A percentile compares a stretch with the other conserved stretches of the same genome.
These are phyloP conservation scores for Cardamine occulta DNA, from an alignment of 345 rosid genomes.

Conservation along the genomic window DNA sequence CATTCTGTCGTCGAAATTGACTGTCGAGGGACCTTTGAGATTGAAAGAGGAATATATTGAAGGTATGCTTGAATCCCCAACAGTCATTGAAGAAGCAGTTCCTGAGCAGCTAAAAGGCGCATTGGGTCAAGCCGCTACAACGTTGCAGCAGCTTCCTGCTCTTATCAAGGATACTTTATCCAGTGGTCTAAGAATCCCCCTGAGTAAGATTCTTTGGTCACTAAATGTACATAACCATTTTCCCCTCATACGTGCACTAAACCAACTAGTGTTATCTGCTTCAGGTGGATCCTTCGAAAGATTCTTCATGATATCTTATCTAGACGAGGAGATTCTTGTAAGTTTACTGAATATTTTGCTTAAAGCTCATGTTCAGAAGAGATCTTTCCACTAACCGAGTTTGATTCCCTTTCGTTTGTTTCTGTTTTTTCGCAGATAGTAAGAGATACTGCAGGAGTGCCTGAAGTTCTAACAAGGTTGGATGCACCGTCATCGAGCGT, in stretches of 20 bases:
- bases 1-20: constrained; percentile 59
- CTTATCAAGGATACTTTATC: constrained; percentile 67
- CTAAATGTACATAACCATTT: constrained; percentile 11
- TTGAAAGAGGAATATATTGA: constrained; percentile 88
- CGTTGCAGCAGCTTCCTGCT: constrained; percentile 80
- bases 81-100: constrained; percentile 74
- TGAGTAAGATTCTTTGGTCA: constrained; percentile 59
- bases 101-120: constrained; percentile 86
- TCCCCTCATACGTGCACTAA: not conserved
- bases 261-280: constrained; percentile 26
- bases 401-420: not conserved
- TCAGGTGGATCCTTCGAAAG: constrained; percentile 86
- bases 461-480: constrained; percentile 87
- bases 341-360: constrained; percentile 40
- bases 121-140: constrained; percentile 68
- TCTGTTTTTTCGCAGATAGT: constrained; percentile 54
- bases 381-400: not conserved
- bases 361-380: not conserved
- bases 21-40: constrained; percentile 96
- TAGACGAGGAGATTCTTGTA: constrained; percentile 93
- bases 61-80: constrained; percentile 78
- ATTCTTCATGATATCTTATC: constrained; percentile 92
- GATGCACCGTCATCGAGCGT: constrained; percentile 51
- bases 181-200: constrained; percentile 76
- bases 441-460: constrained; percentile 72